Percentiles rank a stretch among this genome's conserved stretches.
phyloP scores from a whole-genome alignment of 176 grass and related monocot genomes.

The Paspalum vaginatum region DNA sequence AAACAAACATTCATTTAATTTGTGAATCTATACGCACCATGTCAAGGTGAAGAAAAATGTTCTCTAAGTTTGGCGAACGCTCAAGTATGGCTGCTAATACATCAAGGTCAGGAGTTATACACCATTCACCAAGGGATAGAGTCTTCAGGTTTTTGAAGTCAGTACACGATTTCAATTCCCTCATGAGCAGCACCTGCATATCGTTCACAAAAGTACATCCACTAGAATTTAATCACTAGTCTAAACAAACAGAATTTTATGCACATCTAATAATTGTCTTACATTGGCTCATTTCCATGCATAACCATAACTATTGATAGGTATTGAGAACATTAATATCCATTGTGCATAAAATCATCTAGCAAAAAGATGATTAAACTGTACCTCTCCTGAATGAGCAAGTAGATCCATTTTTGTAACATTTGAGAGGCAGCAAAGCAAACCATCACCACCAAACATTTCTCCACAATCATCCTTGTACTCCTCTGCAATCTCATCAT shows the following conservation, averaged over 20 bases:
- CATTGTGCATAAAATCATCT: background rate
- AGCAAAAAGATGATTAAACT: background rate
- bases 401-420: constrained; percentile 8
- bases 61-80: constrained; percentile 34
- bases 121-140: constrained; percentile 39
- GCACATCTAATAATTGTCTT: background rate
- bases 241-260: background rate
- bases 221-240: background rate
- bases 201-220: background rate
- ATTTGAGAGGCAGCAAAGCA: constrained; percentile 18
- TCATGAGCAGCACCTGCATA: constrained; percentile 28
- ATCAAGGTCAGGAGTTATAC: constrained; percentile 21
- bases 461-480: background rate
- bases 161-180: constrained; percentile 1
- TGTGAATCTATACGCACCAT: constrained; percentile 23
- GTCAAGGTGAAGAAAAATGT: constrained; percentile 31
- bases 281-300: background rate
- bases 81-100: constrained; percentile 29
- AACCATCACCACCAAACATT: background rate
- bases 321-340: background rate
- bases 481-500: constrained; percentile 13
- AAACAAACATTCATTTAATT: constrained; percentile 9
- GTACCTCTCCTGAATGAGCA: constrained; percentile 24
- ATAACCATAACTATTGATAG: background rate
- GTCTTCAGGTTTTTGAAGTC: constrained; percentile 37